These are phyloP conservation scores for Jaltomata sinuosa DNA, from an alignment of 257 asterid species.

Conservation along the genomic window DNA sequence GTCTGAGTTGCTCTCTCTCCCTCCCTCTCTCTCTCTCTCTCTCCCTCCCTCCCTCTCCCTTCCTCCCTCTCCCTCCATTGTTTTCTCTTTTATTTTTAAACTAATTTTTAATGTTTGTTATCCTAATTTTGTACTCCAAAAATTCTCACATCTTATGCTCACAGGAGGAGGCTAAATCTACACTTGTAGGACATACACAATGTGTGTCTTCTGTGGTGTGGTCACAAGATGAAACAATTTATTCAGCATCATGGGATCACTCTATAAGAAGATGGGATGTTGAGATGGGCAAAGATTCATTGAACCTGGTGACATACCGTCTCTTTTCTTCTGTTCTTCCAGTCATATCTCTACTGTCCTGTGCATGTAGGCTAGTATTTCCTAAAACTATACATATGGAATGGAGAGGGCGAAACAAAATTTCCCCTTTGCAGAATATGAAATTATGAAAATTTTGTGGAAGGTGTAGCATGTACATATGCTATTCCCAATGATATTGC, in stretches of 20 bases:
- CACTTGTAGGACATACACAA: constrained; percentile 88
- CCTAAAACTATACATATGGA: neutral
- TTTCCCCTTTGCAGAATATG: neutral
- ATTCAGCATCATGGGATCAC: constrained; percentile 97
- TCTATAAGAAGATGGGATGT: constrained; percentile 95
- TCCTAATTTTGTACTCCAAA: neutral
- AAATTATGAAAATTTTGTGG: neutral
- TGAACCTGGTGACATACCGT: constrained; percentile 41
- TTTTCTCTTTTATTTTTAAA: neutral
- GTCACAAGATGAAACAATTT: constrained; percentile 58
- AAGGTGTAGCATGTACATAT: neutral
- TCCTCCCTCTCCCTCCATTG: neutral
- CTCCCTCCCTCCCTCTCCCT: neutral
- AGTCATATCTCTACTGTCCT: neutral
- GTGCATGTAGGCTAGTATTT: neutral
- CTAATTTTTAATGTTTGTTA: neutral
- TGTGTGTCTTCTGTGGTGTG: constrained; percentile 83
- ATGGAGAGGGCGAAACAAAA: neutral
- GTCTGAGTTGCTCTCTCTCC: neutral
- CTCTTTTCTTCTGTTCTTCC: neutral
- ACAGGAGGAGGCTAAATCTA: constrained; percentile 78
- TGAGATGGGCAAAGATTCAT: constrained; percentile 64
- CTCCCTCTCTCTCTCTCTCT: neutral
- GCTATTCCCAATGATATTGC: neutral
- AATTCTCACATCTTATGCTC: neutral